Evolutionary conservation across 2,329 filamentous ascomycete genomes (phyloP), one percentile per base, ranked within the genome.

Genomic region (Dendryphion nanum): DNA sequence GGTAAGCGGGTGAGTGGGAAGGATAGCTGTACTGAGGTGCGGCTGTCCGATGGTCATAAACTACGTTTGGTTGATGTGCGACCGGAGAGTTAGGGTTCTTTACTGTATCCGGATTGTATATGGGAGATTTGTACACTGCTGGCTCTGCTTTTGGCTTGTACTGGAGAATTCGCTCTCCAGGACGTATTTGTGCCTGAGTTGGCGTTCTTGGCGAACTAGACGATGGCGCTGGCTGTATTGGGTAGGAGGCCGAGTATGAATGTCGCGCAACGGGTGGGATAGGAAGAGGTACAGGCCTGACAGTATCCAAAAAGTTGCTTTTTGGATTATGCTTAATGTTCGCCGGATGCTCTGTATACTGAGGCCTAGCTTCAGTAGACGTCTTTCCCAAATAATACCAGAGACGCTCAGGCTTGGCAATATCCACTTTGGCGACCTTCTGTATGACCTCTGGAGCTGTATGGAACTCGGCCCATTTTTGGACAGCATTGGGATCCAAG

Each of bases 281-380:
- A 5, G 54, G 52, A 13, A 57, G 51, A n/a, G 55, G 55, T 5
- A 66, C 60, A 23, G 68, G 65, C 40, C 67, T 67, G 36, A 89
- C 71, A 2, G 83, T 82, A 31, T 88, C 83, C 59, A 89, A 64
- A 64, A 85, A 90, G 59, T 85, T 86, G 49, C 81, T 82, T 66
- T 78, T 83, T 2, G 75, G 69, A 42, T 88, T 87, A 63, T 88
- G 76, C 31, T 71, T 70, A n/a, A 67, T 74, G 41, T 72, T 73
- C 41, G 67, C 70, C 30, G 77, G 79, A 66, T 95, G 82, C 55
- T 93, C 86, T 4, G 90, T 95, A 67, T 93, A 98, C 62, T 94
- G 89, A 18, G 89, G 84, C 64, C 84, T 89, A 37, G 89, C 86
- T 58, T 97, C 91, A 5, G 91, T 96, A 16, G 91, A 97, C 15